These are phyloP conservation scores for Laburnicola sp. DNA, from an alignment of 2,329 filamentous ascomycete genomes.

Conservation along the genomic window DNA sequence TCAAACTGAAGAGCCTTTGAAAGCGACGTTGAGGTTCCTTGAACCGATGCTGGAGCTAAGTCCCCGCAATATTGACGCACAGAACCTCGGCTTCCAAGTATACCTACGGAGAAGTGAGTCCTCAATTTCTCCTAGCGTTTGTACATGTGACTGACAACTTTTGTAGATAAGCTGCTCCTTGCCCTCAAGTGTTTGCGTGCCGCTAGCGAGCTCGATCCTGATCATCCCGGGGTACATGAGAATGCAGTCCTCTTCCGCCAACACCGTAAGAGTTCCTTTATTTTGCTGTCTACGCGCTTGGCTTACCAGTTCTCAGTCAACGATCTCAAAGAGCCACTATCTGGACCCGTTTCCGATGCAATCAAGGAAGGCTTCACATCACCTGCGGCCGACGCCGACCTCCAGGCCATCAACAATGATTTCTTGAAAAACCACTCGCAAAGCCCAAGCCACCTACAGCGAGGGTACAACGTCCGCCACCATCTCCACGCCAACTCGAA, in stretches of 20 bases:
- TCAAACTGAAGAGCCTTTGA: conserved; percentile 78
- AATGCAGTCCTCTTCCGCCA: conserved; percentile 72
- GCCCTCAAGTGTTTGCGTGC: conserved; percentile 84
- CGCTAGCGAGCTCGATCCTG: conserved; percentile 68
- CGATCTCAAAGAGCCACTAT: conserved; percentile 53
- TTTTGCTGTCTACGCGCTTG: conserved; percentile 20
- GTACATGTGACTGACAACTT: conserved; percentile 5
- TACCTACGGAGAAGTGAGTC: conserved; percentile 78
- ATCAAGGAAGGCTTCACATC: conserved; percentile 69
- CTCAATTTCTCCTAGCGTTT: background rate
- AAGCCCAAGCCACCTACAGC: conserved; percentile 65
- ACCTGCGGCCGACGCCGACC: conserved; percentile 58
- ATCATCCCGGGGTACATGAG: conserved; percentile 73
- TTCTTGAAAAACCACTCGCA: conserved; percentile 65
- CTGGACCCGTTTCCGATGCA: conserved; percentile 69
- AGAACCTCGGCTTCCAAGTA: conserved; percentile 87
- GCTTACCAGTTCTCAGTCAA: conserved; percentile 27
- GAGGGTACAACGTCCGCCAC: conserved; percentile 63
- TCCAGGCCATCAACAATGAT: conserved; percentile 67
- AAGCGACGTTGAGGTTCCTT: conserved; percentile 86
- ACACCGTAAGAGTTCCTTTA: conserved; percentile 51
- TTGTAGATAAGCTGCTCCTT: conserved; percentile 78
- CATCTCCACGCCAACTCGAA: conserved; percentile 62
- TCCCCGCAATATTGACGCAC: conserved; percentile 77
- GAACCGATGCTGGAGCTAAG: conserved; percentile 78